These are phyloP conservation scores for Rhynchospora tenuis DNA, from an alignment of 176 grass and related monocot species.

Conservation along the genomic window DNA sequence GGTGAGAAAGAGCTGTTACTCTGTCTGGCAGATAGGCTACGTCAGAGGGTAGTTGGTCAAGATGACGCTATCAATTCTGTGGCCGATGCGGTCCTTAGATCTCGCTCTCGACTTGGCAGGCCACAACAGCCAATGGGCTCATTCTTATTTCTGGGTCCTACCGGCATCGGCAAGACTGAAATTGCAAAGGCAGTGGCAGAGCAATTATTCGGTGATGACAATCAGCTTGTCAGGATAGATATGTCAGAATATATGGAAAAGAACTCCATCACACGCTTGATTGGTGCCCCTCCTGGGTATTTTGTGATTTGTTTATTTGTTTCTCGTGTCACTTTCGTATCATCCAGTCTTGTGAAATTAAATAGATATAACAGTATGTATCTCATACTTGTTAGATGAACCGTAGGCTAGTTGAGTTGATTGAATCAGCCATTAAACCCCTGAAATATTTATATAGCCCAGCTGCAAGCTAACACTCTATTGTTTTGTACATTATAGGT, in stretches of 20 bases:
- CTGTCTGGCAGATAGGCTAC: slow-evolving; percentile 58
- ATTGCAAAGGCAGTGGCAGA: slow-evolving; percentile 94
- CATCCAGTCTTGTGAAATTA: too few relatives aligned
- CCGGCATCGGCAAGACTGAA: slow-evolving; percentile 89
- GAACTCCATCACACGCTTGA: slow-evolving; percentile 79
- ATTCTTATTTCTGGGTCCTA: slow-evolving; percentile 85
- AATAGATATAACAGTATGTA: too few relatives aligned
- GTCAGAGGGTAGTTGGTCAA: slow-evolving; percentile 55
- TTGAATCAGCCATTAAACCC: too few relatives aligned
- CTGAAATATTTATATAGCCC: too few relatives aligned
- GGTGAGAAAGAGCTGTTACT: slow-evolving; percentile 65
- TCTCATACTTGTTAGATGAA: too few relatives aligned
- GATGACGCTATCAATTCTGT: slow-evolving; percentile 55
- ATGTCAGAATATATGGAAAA: slow-evolving; percentile 99
- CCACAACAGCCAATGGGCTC: slow-evolving; percentile 89
- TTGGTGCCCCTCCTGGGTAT: slow-evolving; percentile 93
- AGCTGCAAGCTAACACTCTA: too few relatives aligned
- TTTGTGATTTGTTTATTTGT: too few relatives aligned
- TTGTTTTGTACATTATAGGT: too few relatives aligned
- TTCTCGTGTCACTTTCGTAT: too few relatives aligned
- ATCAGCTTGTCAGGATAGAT: slow-evolving; percentile 80
- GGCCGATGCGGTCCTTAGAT: slow-evolving; percentile 74
- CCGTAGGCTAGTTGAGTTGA: too few relatives aligned
- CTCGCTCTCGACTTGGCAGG: slow-evolving; percentile 68
- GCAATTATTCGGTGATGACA: slow-evolving; percentile 92